phyloP scores from a whole-genome alignment of 2,329 filamentous ascomycete genomes.

The Aspergillus spinulosporus region DNA sequence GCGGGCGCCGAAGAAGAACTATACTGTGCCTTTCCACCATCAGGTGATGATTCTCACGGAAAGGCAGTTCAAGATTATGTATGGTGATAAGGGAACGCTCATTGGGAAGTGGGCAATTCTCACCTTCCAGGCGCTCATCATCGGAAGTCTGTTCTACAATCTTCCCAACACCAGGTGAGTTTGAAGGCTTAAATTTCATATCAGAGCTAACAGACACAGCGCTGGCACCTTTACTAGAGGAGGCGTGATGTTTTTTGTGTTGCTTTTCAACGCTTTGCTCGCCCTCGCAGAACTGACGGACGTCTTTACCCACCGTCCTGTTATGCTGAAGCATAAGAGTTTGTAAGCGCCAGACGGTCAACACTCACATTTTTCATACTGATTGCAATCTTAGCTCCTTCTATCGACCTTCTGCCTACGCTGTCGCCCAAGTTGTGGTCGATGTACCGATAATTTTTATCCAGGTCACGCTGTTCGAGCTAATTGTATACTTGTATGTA shows the following conservation, averaged over 20 bases:
- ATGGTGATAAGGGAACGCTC: constrained; percentile 54
- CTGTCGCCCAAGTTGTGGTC: constrained; percentile 58
- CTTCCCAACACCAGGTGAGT: constrained; percentile 50
- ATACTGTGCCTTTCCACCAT: constrained; percentile 52
- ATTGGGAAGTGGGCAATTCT: constrained; percentile 54
- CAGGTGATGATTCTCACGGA: constrained; percentile 58
- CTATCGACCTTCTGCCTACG: constrained; percentile 63
- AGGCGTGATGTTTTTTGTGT: constrained; percentile 62
- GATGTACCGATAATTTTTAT: constrained; percentile 60
- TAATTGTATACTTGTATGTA: constrained; percentile 60
- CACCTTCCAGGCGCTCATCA: constrained; percentile 47
- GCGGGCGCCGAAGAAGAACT: constrained; percentile 52
- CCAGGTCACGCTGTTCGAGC: constrained; percentile 59
- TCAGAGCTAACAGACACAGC: constrained; percentile 27
- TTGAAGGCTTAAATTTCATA: neutral
- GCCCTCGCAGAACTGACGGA: constrained; percentile 62
- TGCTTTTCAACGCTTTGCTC: constrained; percentile 64
- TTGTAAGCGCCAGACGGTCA: constrained; percentile 46
- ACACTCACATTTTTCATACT: constrained; percentile 2
- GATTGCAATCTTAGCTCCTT: constrained; percentile 51
- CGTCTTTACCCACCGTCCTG: constrained; percentile 63
- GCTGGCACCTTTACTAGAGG: constrained; percentile 60
- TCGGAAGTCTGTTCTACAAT: constrained; percentile 56
- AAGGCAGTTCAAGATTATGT: constrained; percentile 54
- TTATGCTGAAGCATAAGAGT: constrained; percentile 69